These are phyloP conservation scores for Cystofilobasidium ferigula DNA, from an alignment of 768 basidiomycete species.

Conservation along the genomic window DNA sequence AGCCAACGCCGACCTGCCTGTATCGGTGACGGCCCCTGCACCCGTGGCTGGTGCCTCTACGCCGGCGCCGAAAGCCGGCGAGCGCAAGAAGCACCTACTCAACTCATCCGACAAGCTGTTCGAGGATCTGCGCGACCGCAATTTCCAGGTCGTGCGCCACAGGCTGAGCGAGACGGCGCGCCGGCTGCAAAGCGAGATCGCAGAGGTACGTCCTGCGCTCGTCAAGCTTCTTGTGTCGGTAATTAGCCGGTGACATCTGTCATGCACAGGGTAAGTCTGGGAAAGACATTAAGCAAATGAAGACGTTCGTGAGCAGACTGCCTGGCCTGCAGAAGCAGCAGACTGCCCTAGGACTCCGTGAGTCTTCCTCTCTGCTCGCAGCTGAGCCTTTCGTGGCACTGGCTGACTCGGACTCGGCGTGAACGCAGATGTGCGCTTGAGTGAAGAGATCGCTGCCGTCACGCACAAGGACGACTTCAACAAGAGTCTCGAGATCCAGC, in stretches of 20 bases:
- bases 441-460: conserved; percentile 76
- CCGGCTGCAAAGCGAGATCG: conserved; percentile 71
- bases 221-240: conserved; percentile 45
- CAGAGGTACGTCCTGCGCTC: conserved; percentile 54
- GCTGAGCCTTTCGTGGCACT: no score
- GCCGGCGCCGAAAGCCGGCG: conserved; percentile 46
- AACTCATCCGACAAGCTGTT: conserved; percentile 53
- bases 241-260: background rate
- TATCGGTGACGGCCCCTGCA: conserved; percentile 47
- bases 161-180: conserved; percentile 69
- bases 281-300: conserved; percentile 79
- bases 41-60: conserved; percentile 35
- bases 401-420: background rate
- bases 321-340: conserved; percentile 88
- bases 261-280: conserved; percentile 58
- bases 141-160: conserved; percentile 80
- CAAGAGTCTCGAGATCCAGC: conserved; percentile 84
- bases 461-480: conserved; percentile 83
- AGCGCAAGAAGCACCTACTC: conserved; percentile 83
- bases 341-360: conserved; percentile 76
- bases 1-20: conserved; percentile 27
- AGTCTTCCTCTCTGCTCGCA: conserved; percentile 37
- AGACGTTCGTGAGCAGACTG: conserved; percentile 89
- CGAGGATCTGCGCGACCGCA: conserved; percentile 72
- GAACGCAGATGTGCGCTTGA: conserved; percentile 74